Evolutionary conservation across 257 asterid species (phyloP).

Genomic region (Fraxinus excelsior): DNA sequence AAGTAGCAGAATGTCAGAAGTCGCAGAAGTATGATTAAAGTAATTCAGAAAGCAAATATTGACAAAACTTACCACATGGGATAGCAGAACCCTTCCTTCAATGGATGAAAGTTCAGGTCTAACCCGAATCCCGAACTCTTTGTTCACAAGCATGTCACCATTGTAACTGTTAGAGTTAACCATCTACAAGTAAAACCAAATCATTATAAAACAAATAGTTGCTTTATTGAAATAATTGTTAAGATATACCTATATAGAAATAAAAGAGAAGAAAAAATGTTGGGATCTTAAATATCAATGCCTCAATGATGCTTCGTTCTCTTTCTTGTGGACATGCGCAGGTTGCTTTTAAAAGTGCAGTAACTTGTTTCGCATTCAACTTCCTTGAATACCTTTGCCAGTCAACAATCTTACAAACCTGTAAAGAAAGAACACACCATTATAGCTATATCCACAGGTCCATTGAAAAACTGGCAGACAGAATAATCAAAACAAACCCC

Average conservation of each 20-base stretch:
- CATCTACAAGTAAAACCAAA: conserved; percentile 42
- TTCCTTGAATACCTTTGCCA: conserved; percentile 62
- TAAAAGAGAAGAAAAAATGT: not conserved
- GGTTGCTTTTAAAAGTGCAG: conserved; percentile 58
- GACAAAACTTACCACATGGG: conserved; percentile 53
- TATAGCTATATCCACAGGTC: not conserved
- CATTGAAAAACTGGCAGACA: not conserved
- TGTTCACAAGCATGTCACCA: conserved; percentile 21
- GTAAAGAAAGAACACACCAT: not conserved
- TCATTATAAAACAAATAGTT: not conserved
- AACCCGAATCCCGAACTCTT: conserved; percentile 65
- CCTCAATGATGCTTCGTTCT: conserved; percentile 36
- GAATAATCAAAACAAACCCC: conserved; percentile 49
- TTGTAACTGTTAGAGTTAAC: conserved; percentile 38
- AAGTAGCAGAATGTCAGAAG: not conserved
- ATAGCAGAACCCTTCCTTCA: conserved; percentile 72
- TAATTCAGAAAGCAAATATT: not conserved
- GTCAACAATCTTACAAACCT: conserved; percentile 55
- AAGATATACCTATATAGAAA: not conserved
- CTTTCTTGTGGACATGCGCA: conserved; percentile 62
- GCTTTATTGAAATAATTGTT: not conserved
- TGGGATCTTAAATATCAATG: conserved; percentile 15
- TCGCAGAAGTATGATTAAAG: not conserved
- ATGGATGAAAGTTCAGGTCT: conserved; percentile 39
- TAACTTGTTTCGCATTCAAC: conserved; percentile 65